Base-by-base conservation (phyloP, 345 rosid species). In the Populus davidiana region DNA sequence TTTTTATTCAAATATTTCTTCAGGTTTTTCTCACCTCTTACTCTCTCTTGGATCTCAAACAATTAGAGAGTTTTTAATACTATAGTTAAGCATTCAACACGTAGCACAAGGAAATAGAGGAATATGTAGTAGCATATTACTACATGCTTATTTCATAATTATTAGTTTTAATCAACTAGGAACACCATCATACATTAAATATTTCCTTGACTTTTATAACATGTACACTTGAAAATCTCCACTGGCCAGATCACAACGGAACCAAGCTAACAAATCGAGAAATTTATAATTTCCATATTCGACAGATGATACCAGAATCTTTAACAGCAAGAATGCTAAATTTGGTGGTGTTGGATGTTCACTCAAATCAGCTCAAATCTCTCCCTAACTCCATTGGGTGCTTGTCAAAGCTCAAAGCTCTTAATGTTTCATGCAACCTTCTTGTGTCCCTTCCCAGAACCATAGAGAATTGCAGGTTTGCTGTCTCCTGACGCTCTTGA, bases 371-470 rank as follows among this genome's bases (percentile, higher is more conserved):
- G 80, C 88, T 93, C 7, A 88, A 87, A 81, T 82, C 83, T 67
- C 88, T 94, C 33, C 98, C 98, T 0, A 90, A 91, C 71, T 94
- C 98, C 29, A 86, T 93, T 6, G 98, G 98, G 2, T 93, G 98
- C 80, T 88, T 94, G 65, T 88, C 91, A 0, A 93, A 91, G 83
- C 97, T 94, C 81, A 94, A 93, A 85, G 71, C 80, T 73, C 88
- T 94, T 68, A 89, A 94, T 59, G 92, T 90, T 74, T 90, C 98
- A 0, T 95, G 96, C 73, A 94, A 94, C 81, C 85, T 91, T 74
- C 86, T 94, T 35, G 81, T 81, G 66, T 66, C 66, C 38, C 84
- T 93, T 38, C 98, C 98, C 12, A 93, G 85, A 83, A 86, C 93
- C 35, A 87, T 93, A 35, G 88, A 87, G 76, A 90, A 90, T 82